Percentiles rank a stretch among this genome's conserved stretches.
These are phyloP conservation scores for Huntiella decipiens DNA, from an alignment of 2,329 filamentous ascomycete species.

Conservation along the genomic window DNA sequence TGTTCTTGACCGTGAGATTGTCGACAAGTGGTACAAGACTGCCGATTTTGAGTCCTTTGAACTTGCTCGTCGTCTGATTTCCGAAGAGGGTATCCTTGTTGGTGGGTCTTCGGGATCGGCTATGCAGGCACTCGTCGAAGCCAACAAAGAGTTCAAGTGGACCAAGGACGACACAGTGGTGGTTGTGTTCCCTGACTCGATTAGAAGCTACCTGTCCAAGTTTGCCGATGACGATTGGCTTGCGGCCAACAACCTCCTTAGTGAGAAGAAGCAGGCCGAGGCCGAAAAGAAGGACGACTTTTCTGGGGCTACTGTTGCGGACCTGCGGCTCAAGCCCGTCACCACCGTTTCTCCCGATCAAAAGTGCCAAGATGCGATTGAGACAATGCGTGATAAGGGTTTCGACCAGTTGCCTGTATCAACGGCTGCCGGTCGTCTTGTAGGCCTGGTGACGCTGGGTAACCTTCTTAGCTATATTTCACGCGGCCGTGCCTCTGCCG, in stretches of 20 bases:
- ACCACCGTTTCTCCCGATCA: conserved; percentile 59
- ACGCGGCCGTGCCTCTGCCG: conserved; percentile 55
- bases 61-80: conserved; percentile 74
- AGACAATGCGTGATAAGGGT: conserved; percentile 94
- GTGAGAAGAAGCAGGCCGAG: conserved; percentile 24
- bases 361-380: conserved; percentile 70
- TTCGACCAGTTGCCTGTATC: conserved; percentile 96
- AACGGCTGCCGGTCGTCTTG: conserved; percentile 45
- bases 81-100: conserved; percentile 83
- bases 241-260: conserved; percentile 78
- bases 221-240: conserved; percentile 99
- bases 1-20: conserved; percentile 59
- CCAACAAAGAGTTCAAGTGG: conserved; percentile 57
- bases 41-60: conserved; percentile 80
- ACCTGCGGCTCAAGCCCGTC: conserved; percentile 80
- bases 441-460: conserved; percentile 83
- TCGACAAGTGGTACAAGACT: conserved; percentile 98
- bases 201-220: conserved; percentile 93
- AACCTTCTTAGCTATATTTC: conserved; percentile 87
- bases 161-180: conserved; percentile 75
- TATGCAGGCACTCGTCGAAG: conserved; percentile 61
- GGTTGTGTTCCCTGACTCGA: conserved; percentile 84
- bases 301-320: conserved; percentile 56
- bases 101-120: conserved; percentile 89
- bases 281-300: conserved; percentile 36